Base-by-base conservation (phyloP, 108 stramenopile species). In the Cyclotella distinguenda region DNA sequence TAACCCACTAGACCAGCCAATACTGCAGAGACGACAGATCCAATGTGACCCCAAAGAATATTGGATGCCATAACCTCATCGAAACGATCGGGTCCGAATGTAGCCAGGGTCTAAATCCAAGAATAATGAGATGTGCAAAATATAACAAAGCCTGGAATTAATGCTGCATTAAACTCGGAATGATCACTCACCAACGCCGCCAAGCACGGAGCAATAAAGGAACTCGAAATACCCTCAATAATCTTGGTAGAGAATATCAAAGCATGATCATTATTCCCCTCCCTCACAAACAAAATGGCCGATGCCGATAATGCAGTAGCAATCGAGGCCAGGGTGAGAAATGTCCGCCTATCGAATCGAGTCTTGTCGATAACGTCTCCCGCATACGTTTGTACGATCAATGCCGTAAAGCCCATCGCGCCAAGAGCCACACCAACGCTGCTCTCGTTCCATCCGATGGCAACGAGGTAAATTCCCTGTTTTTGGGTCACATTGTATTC, bases 391-490 rank as follows among this genome's bases (percentile, higher is more conserved):
- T 93, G 92, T 6, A 87, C 80, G 1, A 90, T 38, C 11, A 93
- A 42, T 0, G 87, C 85, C 2, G 92, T 93, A 45, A 93, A 82
- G 9, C 92, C 89, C 92, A 93, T 93, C 19, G 87, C 64, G 23
- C 70, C 66, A 15, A 93, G 78, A 51, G 92, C 92, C 0, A 82
- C 77, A 30, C 92, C 92, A 5, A 93, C 84, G 40, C 78, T 68
- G 16, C 87, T 84, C 52, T 90, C 92, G 60, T 90, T 90, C 92
- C 92, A 93, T 68, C 89, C 92, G 13, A 93, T 47, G 5, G 75
- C 77, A 4, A 93, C 89, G 30, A 93, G 71, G 54, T 93, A 93
- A 39, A 93, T 89, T 9, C 92, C 92, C 66, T 92, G 86, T 53
- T 48, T 18, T 21, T 15, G n/a, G 8, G 23, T n/a, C 1, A 38